Conservation (phyloP, 768 basidiomycete species). For the Calvatia gigantea region DNA sequence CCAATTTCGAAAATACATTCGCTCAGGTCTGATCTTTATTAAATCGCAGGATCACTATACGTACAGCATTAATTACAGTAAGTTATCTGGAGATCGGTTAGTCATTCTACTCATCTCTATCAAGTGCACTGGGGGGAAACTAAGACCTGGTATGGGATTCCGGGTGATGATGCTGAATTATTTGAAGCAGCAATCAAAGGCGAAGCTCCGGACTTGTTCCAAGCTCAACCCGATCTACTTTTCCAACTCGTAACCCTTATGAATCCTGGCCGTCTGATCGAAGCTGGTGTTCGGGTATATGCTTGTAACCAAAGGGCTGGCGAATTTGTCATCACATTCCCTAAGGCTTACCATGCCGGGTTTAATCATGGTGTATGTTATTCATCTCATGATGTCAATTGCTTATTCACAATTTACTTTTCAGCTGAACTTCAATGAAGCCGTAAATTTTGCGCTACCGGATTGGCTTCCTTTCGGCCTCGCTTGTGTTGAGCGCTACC, state of each 20-base stretch:
- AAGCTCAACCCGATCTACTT: constrained; percentile 93
- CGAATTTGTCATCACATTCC: constrained; percentile 97
- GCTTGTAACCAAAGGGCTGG: constrained; percentile 96
- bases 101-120: constrained; percentile 17
- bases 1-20: constrained; percentile 13
- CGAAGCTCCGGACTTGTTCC: constrained; percentile 97
- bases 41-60: constrained; percentile 87
- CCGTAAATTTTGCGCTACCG: constrained; percentile 95
- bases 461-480: constrained; percentile 90
- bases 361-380: constrained; percentile 94
- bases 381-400: not conserved
- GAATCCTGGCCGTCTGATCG: constrained; percentile 84
- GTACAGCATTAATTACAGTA: constrained; percentile 92
- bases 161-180: constrained; percentile 91
- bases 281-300: constrained; percentile 88
- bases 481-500: constrained; percentile 87
- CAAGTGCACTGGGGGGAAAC: constrained; percentile 99
- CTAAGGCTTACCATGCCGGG: constrained; percentile 96
- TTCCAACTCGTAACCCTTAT: constrained; percentile 98
- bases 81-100: constrained; percentile 27
- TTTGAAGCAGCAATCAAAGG: constrained; percentile 94
- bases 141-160: constrained; percentile 99
- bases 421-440: constrained; percentile 98
- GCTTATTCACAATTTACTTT: constrained; percentile 20
- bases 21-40: not conserved